Base-by-base conservation (phyloP, 768 basidiomycete genomes). In the Sarcomyxa edulis region DNA sequence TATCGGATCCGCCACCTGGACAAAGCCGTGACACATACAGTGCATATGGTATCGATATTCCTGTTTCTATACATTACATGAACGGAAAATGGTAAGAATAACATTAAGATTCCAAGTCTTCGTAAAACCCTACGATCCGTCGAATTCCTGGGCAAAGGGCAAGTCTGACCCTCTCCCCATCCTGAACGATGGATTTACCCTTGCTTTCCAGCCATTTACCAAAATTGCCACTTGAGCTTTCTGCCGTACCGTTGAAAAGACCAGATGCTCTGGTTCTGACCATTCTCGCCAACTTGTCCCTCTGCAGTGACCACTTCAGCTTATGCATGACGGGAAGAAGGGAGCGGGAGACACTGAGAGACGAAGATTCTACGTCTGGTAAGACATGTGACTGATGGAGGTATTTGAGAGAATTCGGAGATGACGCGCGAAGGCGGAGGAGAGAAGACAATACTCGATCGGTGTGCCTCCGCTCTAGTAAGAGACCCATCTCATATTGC, bases 251-350 rank as follows among this genome's bases (percentile, higher is more conserved):
- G 8, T 23, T 15, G 21, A 30, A 30, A 16, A 14, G 10, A 8
- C 31, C 20, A 30, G 19, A 32, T 24, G 60, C 55, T 35, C 68
- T 63, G 23, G 67, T 61, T 52, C 78, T 72, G 39, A 84, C 65
- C 43, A 72, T 56, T 53, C 68, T 72, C 4, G 84, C 74, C 19
- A 84, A 61, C 32, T 64, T 66, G 50, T 86, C 85, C 9, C 69
- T 66, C 50, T 78, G 76, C 33, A 84, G 56, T 26, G 72, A 77
- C 82, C 83, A 87, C 54, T 85, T 86, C 44, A 87, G 66, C 51
- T 73, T 65, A 40, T 74, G 77, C 51, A 86, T 67, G 16, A 74
- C 64, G 10, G 84, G 81, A 4, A 85, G 59, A 18, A 88, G 67
- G 6, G 71, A 66, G 20, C 80, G 75, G 1, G 80, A 79, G 34